Conservation (phyloP, 257 asterid genomes). For the Penstemon davidsonii region DNA sequence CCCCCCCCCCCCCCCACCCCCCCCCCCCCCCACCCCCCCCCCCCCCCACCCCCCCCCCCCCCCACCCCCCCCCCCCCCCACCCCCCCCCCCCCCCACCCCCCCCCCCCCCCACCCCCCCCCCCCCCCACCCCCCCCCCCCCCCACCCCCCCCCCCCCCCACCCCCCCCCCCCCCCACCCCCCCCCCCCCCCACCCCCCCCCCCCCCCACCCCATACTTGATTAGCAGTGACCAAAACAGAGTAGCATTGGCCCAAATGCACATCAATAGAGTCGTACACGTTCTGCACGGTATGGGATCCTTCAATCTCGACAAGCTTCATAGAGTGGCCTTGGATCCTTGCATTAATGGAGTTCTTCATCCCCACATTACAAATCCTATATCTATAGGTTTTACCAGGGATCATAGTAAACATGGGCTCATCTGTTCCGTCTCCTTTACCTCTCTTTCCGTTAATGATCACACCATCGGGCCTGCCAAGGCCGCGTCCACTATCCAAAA, state of each 20-base stretch:
- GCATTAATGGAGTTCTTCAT: conserved; percentile 51
- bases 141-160: too few species aligned
- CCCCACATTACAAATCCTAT: conserved; percentile 60
- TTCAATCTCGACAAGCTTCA: conserved; percentile 62
- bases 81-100: too few species aligned
- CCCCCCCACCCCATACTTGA: too few species aligned
- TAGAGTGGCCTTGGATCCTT: conserved; percentile 54
- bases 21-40: too few species aligned
- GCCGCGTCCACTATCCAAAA: conserved; percentile 41
- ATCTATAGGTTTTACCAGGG: conserved; percentile 51
- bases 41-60: too few species aligned
- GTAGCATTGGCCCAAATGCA: conserved; percentile 60
- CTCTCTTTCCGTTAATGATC: conserved; percentile 52
- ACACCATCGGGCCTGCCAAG: conserved; percentile 50
- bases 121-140: too few species aligned
- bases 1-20: too few species aligned
- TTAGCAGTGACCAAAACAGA: conserved; percentile 58
- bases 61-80: too few species aligned
- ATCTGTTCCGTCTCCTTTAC: conserved; percentile 30
- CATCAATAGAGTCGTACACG: conserved; percentile 51
- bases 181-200: too few species aligned
- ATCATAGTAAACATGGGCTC: conserved; percentile 52
- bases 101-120: too few species aligned
- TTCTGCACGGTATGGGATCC: conserved; percentile 65
- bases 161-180: too few species aligned